These are phyloP conservation scores for Prinsepia uniflora DNA, from an alignment of 306 rosid genomes.

Conservation along the genomic window DNA sequence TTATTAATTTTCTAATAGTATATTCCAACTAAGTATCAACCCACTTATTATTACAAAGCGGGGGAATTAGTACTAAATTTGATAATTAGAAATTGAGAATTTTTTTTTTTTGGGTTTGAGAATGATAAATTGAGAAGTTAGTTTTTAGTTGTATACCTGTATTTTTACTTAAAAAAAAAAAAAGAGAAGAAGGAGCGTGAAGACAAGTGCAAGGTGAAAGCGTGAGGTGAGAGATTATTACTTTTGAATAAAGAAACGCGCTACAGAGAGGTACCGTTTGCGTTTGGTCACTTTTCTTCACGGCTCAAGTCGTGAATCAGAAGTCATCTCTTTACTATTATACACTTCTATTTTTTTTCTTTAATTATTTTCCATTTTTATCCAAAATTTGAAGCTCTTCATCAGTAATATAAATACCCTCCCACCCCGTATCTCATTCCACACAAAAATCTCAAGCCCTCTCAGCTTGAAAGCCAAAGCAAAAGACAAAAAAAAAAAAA, in stretches of 20 bases:
- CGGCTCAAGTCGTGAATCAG: constrained; percentile 44
- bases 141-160: too few species aligned
- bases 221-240: constrained; percentile 9
- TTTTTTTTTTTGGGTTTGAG: too few species aligned
- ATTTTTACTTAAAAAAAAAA: too few species aligned
- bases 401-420: constrained; percentile 30
- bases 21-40: too few species aligned
- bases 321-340: constrained; percentile 9
- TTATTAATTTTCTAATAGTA: too few species aligned
- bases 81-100: too few species aligned
- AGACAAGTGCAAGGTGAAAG: background rate
- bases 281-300: constrained; percentile 36
- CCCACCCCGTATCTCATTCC: background rate
- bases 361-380: background rate
- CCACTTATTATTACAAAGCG: background rate
- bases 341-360: background rate
- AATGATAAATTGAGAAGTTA: too few species aligned
- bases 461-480: background rate
- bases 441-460: constrained; percentile 15
- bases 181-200: constrained; percentile 26
- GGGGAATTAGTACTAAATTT: too few species aligned
- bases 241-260: constrained; percentile 31
- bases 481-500: too few species aligned
- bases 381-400: background rate
- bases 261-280: constrained; percentile 11